phyloP scores from a whole-genome alignment of 257 asterid genomes.

The Oldenlandia corymbosa region DNA sequence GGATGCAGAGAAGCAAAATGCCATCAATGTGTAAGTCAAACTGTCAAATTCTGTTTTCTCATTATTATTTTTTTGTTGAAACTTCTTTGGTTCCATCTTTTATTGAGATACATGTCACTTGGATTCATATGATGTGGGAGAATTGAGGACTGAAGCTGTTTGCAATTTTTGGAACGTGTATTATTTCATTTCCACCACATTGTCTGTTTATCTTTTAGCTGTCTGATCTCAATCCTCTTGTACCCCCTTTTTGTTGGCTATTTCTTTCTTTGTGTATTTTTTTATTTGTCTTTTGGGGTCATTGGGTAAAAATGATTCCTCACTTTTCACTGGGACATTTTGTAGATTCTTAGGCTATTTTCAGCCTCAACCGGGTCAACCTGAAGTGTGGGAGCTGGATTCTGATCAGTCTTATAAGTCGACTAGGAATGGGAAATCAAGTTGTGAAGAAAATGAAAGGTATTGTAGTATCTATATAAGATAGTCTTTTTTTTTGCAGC shows the following conservation, averaged over 20 bases:
- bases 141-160: no score
- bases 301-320: no score
- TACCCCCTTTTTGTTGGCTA: no score
- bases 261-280: no score
- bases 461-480: slow-evolving; percentile 16
- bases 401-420: slow-evolving; percentile 53
- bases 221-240: background rate
- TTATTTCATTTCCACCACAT: background rate
- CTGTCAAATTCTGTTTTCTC: no score
- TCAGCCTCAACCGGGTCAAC: slow-evolving; percentile 73
- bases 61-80: background rate
- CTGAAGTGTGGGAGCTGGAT: slow-evolving; percentile 89
- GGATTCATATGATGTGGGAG: no score
- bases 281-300: no score
- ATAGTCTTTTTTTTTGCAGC: background rate
- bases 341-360: slow-evolving; percentile 90
- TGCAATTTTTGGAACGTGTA: background rate
- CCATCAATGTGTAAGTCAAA: slow-evolving; percentile 81
- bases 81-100: background rate
- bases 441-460: slow-evolving; percentile 51
- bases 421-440: slow-evolving; percentile 49
- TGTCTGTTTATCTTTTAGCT: background rate
- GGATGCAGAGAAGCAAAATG: slow-evolving; percentile 91
- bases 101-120: background rate
- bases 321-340: slow-evolving; percentile 18